Base-by-base conservation (phyloP, 495 filamentous ascomycete species). In the Xylaria venustula region DNA sequence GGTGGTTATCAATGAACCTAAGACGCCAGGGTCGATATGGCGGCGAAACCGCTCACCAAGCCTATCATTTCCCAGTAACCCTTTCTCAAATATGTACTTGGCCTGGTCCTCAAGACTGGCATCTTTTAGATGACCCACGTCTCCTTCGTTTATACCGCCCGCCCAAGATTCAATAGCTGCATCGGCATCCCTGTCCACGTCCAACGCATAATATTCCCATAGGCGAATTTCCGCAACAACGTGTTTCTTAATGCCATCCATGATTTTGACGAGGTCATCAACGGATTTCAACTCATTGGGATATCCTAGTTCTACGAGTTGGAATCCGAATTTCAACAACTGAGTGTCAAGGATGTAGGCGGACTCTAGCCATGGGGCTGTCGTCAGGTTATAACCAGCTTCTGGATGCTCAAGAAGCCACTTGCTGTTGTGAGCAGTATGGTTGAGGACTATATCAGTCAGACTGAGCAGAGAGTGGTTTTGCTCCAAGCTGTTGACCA, bases 401-500 rank as follows among this genome's bases (percentile, higher is more conserved):
- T 99, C 95, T 2, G 95, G 95, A 65, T 99, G 93, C 56, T 92
- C 88, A 70, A 96, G 81, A 17, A 99, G 79, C 95, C 95, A 99
- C 60, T 87, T 83, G 74, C 89, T 97, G 73, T 98, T 97, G 73
- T 97, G 82, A 2, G 95, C 95, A 23, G 95, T 99, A 73, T 99
- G 95, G 64, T 99, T 99, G 85, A 92, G 93, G 23, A 99, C 95
- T 48, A 99, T 92, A 71, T 99, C 95, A 2, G 94, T 97, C 77
- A 99, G 72, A 63, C 90, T 92, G 46, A 98, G 80, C 48, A 99
- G 77, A 0, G 89, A 89, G 70, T 93, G 85, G 41, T 96, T 86
- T 26, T 88, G 84, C 70, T 95, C 90, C 85, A 99, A 89, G 70
- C 83, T 90, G 22, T 83, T 73, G 50, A 95, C 85, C 75, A 99